These are phyloP conservation scores for Panicum virgatum DNA, from an alignment of 202 grass and related monocot genomes.

Conservation along the genomic window DNA sequence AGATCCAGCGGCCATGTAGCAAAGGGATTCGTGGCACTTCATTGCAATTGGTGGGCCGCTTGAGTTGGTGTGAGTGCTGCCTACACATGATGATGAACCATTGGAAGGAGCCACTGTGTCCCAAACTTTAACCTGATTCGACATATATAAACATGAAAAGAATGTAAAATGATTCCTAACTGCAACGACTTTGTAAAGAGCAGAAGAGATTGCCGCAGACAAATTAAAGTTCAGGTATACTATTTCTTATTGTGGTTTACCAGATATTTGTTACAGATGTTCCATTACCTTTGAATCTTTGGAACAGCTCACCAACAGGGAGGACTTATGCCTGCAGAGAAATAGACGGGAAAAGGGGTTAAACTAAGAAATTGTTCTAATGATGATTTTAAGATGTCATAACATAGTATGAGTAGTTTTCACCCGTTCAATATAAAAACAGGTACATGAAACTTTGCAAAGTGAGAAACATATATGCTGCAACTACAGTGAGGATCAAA, in stretches of 20 bases:
- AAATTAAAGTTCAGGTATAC: neutral
- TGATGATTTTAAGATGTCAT: neutral
- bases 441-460: neutral
- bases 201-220: neutral
- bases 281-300: conserved; percentile 83
- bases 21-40: conserved; percentile 69
- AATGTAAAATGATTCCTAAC: neutral
- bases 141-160: conserved; percentile 37
- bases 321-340: conserved; percentile 75
- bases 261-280: neutral
- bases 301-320: conserved; percentile 81
- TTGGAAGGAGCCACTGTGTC: conserved; percentile 59
- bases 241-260: conserved; percentile 3
- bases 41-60: conserved; percentile 53
- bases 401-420: conserved; percentile 1
- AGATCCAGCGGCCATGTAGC: conserved; percentile 68
- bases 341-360: conserved; percentile 29
- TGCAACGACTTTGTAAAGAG: neutral
- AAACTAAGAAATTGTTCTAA: conserved; percentile 4
- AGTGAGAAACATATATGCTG: conserved; percentile 2
- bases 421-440: neutral
- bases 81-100: conserved; percentile 79
- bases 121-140: conserved; percentile 86
- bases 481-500: neutral
- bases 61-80: conserved; percentile 51